A percentile compares a stretch with the other conserved stretches of the same genome.
These are phyloP conservation scores for Komagataella phaffii DNA, from an alignment of 805 yeast species.

Conservation along the genomic window DNA sequence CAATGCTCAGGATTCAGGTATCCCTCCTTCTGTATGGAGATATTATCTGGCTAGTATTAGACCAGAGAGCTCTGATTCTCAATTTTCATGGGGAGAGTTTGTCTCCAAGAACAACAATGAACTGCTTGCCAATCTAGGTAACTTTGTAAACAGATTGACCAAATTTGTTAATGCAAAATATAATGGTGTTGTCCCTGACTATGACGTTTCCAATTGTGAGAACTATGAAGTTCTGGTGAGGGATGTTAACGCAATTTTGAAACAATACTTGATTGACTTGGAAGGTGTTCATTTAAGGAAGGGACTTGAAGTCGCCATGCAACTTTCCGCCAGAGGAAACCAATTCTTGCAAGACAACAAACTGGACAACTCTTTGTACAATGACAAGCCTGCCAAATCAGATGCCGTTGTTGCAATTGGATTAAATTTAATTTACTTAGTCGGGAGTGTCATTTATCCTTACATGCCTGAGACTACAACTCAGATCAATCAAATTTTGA, in stretches of 20 bases:
- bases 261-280: slow-evolving; percentile 54
- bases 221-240: slow-evolving; percentile 29
- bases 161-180: slow-evolving; percentile 86
- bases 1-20: slow-evolving; percentile 87
- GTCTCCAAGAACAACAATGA: slow-evolving; percentile 90
- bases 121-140: slow-evolving; percentile 90
- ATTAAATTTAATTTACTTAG: slow-evolving; percentile 72
- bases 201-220: slow-evolving; percentile 30
- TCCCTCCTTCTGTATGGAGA: slow-evolving; percentile 93
- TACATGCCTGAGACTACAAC: slow-evolving; percentile 78
- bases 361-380: slow-evolving; percentile 76
- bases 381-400: slow-evolving; percentile 61
- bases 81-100: slow-evolving; percentile 95
- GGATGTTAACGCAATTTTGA: slow-evolving; percentile 53
- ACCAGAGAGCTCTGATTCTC: slow-evolving; percentile 94
- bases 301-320: slow-evolving; percentile 88
- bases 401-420: slow-evolving; percentile 92
- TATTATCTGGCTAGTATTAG: slow-evolving; percentile 85
- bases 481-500: slow-evolving; percentile 64
- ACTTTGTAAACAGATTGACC: slow-evolving; percentile 86
- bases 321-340: slow-evolving; percentile 85
- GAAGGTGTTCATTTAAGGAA: slow-evolving; percentile 72
- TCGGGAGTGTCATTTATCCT: slow-evolving; percentile 76
- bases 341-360: slow-evolving; percentile 92
- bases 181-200: slow-evolving; percentile 78